Evolutionary conservation across 176 grass and related monocot genomes (phyloP).

Genomic region (barley (Hordeum vulgare)): DNA sequence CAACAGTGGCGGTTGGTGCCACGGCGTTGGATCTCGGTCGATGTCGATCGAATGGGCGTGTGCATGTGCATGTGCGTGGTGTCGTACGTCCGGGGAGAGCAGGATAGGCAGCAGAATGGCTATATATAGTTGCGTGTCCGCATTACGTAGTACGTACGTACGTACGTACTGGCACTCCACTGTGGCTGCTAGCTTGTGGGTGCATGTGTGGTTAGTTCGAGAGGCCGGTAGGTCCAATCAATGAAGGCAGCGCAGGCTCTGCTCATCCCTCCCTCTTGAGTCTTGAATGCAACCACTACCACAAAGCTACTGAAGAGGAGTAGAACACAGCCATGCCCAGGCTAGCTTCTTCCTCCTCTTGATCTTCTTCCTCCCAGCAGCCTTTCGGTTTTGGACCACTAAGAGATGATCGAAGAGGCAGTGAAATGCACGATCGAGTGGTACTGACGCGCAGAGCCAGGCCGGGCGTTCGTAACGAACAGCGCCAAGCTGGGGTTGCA

Average conservation of each 20-base stretch:
- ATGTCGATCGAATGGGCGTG: neutral
- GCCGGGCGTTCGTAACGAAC: neutral
- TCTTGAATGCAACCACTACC: neutral
- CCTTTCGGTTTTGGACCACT: neutral
- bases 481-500: neutral
- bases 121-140: neutral
- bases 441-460: neutral
- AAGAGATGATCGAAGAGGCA: neutral
- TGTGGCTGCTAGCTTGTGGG: neutral
- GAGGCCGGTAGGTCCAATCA: neutral
- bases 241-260: neutral
- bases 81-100: neutral
- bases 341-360: neutral
- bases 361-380: neutral
- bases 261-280: neutral
- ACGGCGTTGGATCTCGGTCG: neutral
- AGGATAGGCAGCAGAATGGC: neutral
- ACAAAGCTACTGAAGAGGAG: no score
- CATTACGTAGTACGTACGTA: neutral
- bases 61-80: neutral
- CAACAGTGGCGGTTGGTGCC: neutral
- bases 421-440: neutral
- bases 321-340: neutral
- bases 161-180: neutral
- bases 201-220: neutral